Conservation (phyloP, 23 red algal species). For the Gracilaria vermiculophylla region DNA sequence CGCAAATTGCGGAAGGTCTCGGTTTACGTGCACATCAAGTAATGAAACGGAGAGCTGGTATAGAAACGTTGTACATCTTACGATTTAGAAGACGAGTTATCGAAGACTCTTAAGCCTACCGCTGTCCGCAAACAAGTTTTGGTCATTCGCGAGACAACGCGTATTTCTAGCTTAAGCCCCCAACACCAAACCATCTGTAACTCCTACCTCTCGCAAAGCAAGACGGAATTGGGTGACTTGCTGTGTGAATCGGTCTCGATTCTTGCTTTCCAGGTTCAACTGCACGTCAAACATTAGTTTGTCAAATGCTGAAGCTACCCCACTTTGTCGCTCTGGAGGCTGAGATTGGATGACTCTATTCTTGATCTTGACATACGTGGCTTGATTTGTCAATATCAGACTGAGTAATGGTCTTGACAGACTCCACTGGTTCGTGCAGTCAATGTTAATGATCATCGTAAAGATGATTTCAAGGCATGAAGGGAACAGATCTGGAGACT, state of each 20-base stretch:
- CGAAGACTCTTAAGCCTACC: conserved; percentile 1
- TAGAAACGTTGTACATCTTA: conserved; percentile 73
- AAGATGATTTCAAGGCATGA: conserved; percentile 72
- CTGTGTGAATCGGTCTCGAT: conserved; percentile 81
- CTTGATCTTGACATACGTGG: conserved; percentile 70
- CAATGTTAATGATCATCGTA: conserved; percentile 71
- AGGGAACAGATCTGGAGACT: conserved; percentile 70
- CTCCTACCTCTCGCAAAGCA: conserved; percentile 49
- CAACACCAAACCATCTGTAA: conserved; percentile 43
- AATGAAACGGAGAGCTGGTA: conserved; percentile 58
- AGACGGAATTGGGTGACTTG: conserved; percentile 78
- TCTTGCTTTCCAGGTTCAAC: conserved; percentile 85
- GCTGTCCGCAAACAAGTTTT: background rate
- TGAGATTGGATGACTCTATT: conserved; percentile 54
- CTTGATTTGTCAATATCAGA: conserved; percentile 84
- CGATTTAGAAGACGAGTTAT: conserved; percentile 28
- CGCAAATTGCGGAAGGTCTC: background rate
- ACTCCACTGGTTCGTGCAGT: conserved; percentile 92
- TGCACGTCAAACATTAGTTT: conserved; percentile 78
- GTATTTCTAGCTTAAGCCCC: background rate
- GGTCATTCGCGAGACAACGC: background rate
- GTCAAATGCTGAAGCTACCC: conserved; percentile 70
- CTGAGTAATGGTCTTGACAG: conserved; percentile 82
- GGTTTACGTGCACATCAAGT: conserved; percentile 52
- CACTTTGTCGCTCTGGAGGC: conserved; percentile 46